Conservation (phyloP, 805 yeast genomes). For the Teunomyces aglyptinius region DNA sequence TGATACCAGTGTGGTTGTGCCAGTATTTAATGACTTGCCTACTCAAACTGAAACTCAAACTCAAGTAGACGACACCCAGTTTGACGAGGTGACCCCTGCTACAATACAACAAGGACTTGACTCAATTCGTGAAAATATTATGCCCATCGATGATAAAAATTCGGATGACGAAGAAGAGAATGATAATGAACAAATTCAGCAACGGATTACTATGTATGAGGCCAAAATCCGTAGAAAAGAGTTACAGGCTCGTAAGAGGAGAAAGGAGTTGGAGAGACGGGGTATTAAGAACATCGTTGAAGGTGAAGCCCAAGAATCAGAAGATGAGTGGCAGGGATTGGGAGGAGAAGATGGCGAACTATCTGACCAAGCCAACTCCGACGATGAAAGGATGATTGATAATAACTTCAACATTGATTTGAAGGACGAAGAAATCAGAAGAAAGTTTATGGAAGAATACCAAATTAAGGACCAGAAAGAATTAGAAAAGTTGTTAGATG, state of each 20-base stretch:
- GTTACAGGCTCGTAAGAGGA: conserved; percentile 28
- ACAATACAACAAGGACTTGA: conserved; percentile 23
- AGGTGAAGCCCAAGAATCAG: conserved; percentile 85
- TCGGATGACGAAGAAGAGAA: conserved; percentile 22
- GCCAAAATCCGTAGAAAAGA: conserved; percentile 36
- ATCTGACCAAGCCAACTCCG: conserved; percentile 63
- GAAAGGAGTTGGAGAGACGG: conserved; percentile 54
- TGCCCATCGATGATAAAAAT: background rate
- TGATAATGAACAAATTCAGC: conserved; percentile 21
- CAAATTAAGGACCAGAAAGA: conserved; percentile 60
- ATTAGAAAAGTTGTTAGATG: conserved; percentile 66
- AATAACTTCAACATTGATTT: conserved; percentile 58
- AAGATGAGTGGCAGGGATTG: conserved; percentile 82
- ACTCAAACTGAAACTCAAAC: background rate
- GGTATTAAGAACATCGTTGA: conserved; percentile 66
- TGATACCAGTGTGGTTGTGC: background rate
- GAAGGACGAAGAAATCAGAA: conserved; percentile 57
- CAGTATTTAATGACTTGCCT: background rate
- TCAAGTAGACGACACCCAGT: conserved; percentile 9
- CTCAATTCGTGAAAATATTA: conserved; percentile 15
- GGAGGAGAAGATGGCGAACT: conserved; percentile 70
- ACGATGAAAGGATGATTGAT: conserved; percentile 76
- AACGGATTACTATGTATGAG: conserved; percentile 37
- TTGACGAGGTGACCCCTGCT: conserved; percentile 18
- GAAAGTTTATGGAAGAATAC: conserved; percentile 57